phyloP scores from a whole-genome alignment of 163 green algal species.

The Chlorella variabilis region DNA sequence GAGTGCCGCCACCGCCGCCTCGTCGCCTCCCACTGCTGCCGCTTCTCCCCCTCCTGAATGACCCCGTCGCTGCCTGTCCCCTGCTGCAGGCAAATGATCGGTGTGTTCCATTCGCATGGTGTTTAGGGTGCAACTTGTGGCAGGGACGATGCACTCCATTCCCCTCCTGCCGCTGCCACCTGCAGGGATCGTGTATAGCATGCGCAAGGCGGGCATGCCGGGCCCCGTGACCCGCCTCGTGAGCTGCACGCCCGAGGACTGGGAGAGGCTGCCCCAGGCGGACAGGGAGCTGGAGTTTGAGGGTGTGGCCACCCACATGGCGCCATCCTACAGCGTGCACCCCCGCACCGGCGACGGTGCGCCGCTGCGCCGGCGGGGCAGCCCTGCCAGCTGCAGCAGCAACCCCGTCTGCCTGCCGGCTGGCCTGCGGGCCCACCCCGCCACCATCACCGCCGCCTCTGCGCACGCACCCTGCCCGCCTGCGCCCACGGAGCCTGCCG shows the following conservation, averaged over 20 bases:
- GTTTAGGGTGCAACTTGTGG: neutral
- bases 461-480: neutral
- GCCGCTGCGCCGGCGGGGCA: neutral
- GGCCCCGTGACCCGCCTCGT: constrained; percentile 20
- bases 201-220: neutral
- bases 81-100: constrained; percentile 21
- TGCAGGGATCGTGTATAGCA: constrained; percentile 19
- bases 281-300: neutral
- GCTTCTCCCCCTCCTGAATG: too few relatives aligned
- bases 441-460: too few relatives aligned
- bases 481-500: too few relatives aligned
- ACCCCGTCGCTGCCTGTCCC: neutral
- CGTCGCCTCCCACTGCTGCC: neutral
- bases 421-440: too few relatives aligned
- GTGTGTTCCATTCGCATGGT: neutral
- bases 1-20: too few relatives aligned
- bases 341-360: constrained; percentile 71
- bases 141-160: neutral
- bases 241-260: neutral
- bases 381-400: too few relatives aligned
- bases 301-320: constrained; percentile 66
- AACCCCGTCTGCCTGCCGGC: too few relatives aligned
- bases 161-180: neutral
- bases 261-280: neutral
- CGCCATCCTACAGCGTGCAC: constrained; percentile 68